Evolutionary conservation across 1,284 basidiomycete species (phyloP).

Genomic region (Sporisorium exsertum): DNA sequence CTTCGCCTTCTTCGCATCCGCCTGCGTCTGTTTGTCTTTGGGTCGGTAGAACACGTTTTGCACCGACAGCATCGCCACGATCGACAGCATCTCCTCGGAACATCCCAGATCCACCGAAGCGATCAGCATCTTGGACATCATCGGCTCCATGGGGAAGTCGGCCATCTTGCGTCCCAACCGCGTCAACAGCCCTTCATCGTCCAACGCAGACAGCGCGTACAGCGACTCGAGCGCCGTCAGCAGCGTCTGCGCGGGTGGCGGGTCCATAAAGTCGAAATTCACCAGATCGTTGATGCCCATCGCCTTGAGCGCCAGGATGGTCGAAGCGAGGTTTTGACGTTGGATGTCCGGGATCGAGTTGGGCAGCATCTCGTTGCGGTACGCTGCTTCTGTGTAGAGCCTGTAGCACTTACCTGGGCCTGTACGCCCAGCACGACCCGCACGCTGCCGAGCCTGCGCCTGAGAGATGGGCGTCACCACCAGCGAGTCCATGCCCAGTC

Average conservation of each 20-base stretch:
- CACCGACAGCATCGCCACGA: conserved; percentile 97
- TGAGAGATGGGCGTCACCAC: conserved; percentile 99
- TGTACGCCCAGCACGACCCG: conserved; percentile 95
- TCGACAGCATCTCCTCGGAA: conserved; percentile 94
- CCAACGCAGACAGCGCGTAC: conserved; percentile 93
- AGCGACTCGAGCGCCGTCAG: conserved; percentile 91
- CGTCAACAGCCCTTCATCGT: conserved; percentile 95
- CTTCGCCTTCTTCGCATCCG: conserved; percentile 98
- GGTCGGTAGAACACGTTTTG: conserved; percentile 97
- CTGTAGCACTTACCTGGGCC: conserved; percentile 99
- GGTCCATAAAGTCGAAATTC: conserved; percentile 99
- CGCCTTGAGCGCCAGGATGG: conserved; percentile 94
- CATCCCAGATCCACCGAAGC: conserved; percentile 94
- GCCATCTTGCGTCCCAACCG: conserved; percentile 97
- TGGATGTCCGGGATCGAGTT: conserved; percentile 98
- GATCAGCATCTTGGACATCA: conserved; percentile 96
- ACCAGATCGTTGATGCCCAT: conserved; percentile 99
- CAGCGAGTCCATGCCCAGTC: conserved; percentile 97
- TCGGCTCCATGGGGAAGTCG: conserved; percentile 97
- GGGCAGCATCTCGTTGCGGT: conserved; percentile 98
- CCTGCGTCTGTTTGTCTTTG: conserved; percentile 98
- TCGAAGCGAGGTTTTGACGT: conserved; percentile 89
- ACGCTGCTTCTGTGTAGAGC: conserved; percentile 96
- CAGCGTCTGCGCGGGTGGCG: conserved; percentile 95
- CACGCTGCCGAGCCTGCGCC: conserved; percentile 93